Evolutionary conservation across 305 asterid genomes (phyloP).

Genomic region (Fraxinus floribunda): DNA sequence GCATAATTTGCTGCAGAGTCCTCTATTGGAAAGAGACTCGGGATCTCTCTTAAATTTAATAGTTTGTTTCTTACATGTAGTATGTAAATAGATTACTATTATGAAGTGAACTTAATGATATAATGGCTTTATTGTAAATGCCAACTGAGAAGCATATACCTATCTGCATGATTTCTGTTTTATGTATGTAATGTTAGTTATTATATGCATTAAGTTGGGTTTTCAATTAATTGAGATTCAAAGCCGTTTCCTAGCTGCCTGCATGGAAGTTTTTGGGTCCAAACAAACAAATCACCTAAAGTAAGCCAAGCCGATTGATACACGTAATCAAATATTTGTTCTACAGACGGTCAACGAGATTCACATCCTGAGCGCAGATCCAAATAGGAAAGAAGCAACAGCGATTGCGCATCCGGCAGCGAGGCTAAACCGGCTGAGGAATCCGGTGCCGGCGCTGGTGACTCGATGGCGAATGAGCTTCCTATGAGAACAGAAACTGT

Average conservation of each 20-base stretch:
- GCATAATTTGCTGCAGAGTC: slow-evolving; percentile 45
- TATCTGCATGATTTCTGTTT: background rate
- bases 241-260: background rate
- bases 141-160: no score
- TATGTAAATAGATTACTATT: background rate
- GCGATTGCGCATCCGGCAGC: slow-evolving; percentile 36
- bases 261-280: background rate
- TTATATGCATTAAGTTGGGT: background rate
- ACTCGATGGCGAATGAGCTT: slow-evolving; percentile 37
- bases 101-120: background rate
- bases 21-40: background rate
- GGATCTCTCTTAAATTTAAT: background rate
- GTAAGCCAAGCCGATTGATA: background rate
- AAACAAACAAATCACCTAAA: background rate
- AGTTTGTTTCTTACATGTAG: background rate
- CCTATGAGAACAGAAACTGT: slow-evolving; percentile 38
- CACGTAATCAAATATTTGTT: background rate
- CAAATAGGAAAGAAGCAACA: slow-evolving; percentile 29
- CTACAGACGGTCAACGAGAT: background rate
- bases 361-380: slow-evolving; percentile 49
- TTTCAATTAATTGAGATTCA: background rate
- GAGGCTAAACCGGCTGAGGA: slow-evolving; percentile 41
- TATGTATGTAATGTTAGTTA: background rate
- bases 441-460: slow-evolving; percentile 48
- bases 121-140: background rate